phyloP scores from a whole-genome alignment of 2,329 filamentous ascomycete species.

The Fusarium nematophilum region DNA sequence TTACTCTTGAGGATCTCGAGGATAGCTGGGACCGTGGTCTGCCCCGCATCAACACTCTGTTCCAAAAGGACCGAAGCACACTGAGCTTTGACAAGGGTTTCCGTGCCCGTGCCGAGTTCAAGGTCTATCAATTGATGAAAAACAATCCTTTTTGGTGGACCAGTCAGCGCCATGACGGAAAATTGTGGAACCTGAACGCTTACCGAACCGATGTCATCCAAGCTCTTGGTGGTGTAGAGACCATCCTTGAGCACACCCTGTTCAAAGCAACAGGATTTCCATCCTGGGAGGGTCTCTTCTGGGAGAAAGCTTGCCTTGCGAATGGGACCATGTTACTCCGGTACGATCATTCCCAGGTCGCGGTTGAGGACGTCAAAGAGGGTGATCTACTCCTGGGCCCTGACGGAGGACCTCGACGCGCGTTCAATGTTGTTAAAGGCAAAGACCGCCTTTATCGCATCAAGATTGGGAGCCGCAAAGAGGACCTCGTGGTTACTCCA shows the following conservation, averaged over 20 bases:
- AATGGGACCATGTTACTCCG: too few relatives aligned
- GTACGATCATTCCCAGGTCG: constrained; percentile 50
- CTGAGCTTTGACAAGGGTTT: constrained; percentile 99
- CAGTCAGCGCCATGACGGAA: constrained; percentile 95
- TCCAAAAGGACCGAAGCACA: constrained; percentile 98
- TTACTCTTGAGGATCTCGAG: constrained; percentile 95
- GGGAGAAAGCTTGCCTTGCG: constrained; percentile 76
- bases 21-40: constrained; percentile 99
- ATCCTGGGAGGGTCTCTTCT: constrained; percentile 96
- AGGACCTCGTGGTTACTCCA: too few relatives aligned
- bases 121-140: constrained; percentile 99
- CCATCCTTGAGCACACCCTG: constrained; percentile 94
- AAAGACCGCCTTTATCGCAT: too few relatives aligned
- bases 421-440: too few relatives aligned
- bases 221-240: constrained; percentile 94
- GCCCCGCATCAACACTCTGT: constrained; percentile 97
- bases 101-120: constrained; percentile 94
- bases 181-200: constrained; percentile 95
- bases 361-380: too few relatives aligned
- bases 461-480: too few relatives aligned
- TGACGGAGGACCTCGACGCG: too few relatives aligned
- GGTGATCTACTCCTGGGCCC: too few relatives aligned
- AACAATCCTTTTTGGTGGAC: constrained; percentile 99
- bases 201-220: constrained; percentile 98
- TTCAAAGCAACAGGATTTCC: constrained; percentile 98